phyloP scores from a whole-genome alignment of 495 filamentous ascomycete genomes.

The Hyaloscypha finlandica region DNA sequence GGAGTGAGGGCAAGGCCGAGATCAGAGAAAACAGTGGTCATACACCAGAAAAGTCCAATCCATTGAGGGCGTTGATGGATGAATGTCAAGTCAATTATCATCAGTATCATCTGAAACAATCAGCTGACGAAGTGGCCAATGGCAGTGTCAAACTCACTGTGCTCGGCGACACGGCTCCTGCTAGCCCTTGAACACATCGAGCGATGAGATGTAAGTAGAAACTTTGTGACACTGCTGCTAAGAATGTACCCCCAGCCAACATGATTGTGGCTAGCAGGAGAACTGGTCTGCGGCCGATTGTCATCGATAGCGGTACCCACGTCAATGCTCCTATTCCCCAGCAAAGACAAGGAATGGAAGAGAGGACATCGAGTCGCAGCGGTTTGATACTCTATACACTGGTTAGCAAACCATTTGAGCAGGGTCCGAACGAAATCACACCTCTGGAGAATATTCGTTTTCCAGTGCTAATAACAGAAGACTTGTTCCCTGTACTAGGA shows the following conservation, averaged over 20 bases:
- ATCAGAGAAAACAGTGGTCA: neutral
- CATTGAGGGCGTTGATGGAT: constrained; percentile 8
- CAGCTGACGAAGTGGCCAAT: neutral
- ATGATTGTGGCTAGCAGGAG: constrained; percentile 36
- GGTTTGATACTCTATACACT: neutral
- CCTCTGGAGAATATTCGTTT: constrained; percentile 3
- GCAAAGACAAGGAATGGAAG: constrained; percentile 28
- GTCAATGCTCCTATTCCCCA: constrained; percentile 44
- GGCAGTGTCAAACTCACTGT: neutral
- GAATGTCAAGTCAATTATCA: constrained; percentile 11
- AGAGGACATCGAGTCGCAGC: constrained; percentile 9
- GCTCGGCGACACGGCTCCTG: constrained; percentile 2
- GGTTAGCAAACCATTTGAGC: too few species aligned
- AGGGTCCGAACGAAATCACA: neutral
- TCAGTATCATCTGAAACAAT: constrained; percentile 1
- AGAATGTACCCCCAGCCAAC: constrained; percentile 27
- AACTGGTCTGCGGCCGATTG: constrained; percentile 42
- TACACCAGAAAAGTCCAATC: neutral
- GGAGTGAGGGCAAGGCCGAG: constrained; percentile 2
- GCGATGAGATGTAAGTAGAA: constrained; percentile 10
- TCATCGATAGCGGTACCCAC: constrained; percentile 43
- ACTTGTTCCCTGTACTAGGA: constrained; percentile 7
- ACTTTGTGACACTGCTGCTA: neutral
- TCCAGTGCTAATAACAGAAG: neutral
- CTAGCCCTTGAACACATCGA: constrained; percentile 9